Percentiles rank a stretch among this genome's conserved stretches.
Evolutionary conservation across 768 basidiomycete genomes (phyloP).

Genomic region (Suillus cothurnatus): DNA sequence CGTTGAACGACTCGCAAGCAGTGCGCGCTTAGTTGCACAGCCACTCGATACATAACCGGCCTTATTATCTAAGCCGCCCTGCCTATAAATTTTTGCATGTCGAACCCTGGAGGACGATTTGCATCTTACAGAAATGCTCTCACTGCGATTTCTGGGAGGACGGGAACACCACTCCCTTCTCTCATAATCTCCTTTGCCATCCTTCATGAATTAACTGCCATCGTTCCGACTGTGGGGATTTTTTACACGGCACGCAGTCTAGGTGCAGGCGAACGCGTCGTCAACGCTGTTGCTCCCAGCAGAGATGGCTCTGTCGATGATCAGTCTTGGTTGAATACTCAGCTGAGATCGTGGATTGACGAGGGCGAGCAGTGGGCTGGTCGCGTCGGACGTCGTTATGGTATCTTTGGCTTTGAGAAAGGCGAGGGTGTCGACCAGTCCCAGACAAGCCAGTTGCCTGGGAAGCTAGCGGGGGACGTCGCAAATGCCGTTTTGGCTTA

Average conservation of each 20-base stretch:
- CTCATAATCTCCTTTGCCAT: conserved; percentile 74
- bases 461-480: conserved; percentile 68
- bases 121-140: conserved; percentile 57
- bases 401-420: conserved; percentile 78
- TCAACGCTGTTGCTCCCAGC: conserved; percentile 39
- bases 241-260: conserved; percentile 71
- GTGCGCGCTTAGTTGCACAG: not conserved
- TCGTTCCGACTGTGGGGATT: conserved; percentile 71
- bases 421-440: conserved; percentile 16
- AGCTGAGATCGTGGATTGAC: conserved; percentile 61
- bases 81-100: conserved; percentile 14
- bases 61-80: not conserved
- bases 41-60: not conserved
- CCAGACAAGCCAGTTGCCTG: conserved; percentile 24
- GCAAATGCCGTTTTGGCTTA: conserved; percentile 86
- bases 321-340: conserved; percentile 43
- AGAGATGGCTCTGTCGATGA: conserved; percentile 21
- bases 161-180: conserved; percentile 76
- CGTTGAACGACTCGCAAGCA: too few species aligned
- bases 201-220: conserved; percentile 84
- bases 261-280: conserved; percentile 69
- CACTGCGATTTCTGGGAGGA: conserved; percentile 60
- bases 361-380: conserved; percentile 76
- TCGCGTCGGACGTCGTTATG: conserved; percentile 75
- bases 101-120: conserved; percentile 34